phyloP scores from a whole-genome alignment of 805 yeast genomes.

The Alloascoidea hylecoeti region DNA sequence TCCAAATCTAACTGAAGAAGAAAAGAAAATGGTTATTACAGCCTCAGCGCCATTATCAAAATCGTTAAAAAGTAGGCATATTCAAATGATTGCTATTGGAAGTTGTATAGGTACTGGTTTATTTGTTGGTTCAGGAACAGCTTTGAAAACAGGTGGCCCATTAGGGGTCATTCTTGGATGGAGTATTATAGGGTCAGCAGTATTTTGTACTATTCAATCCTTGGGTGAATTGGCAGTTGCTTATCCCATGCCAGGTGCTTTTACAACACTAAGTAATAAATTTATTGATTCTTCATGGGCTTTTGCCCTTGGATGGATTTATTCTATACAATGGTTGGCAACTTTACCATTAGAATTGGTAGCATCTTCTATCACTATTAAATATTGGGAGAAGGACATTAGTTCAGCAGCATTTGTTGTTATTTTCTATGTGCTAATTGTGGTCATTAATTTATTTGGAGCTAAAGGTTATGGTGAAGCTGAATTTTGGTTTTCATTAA shows the following conservation, averaged over 20 bases:
- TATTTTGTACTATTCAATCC: constrained; percentile 49
- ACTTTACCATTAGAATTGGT: constrained; percentile 36
- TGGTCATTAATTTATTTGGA: constrained; percentile 34
- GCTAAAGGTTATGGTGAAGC: constrained; percentile 36
- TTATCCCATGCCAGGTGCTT: constrained; percentile 55
- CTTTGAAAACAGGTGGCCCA: constrained; percentile 60
- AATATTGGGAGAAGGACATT: constrained; percentile 40
- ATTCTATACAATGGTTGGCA: constrained; percentile 27
- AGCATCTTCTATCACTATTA: constrained; percentile 38
- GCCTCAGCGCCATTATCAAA: constrained; percentile 29
- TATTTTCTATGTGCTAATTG: constrained; percentile 36
- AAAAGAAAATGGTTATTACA: constrained; percentile 35
- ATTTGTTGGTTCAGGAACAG: constrained; percentile 58
- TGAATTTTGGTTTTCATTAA: constrained; percentile 55
- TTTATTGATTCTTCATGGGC: constrained; percentile 50
- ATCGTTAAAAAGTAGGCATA: constrained; percentile 53
- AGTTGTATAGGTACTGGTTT: constrained; percentile 79
- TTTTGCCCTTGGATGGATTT: constrained; percentile 47
- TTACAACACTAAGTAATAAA: constrained; percentile 43
- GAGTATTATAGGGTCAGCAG: constrained; percentile 43
- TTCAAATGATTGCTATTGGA: constrained; percentile 74
- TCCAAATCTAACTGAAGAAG: constrained; percentile 26
- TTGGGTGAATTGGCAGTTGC: constrained; percentile 43
- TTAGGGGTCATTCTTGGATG: constrained; percentile 51
- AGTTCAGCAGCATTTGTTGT: too few species aligned